A percentile compares a stretch with the other conserved stretches of the same genome.
Conservation (phyloP, 257 asterid genomes). For the Petunia secreta region DNA sequence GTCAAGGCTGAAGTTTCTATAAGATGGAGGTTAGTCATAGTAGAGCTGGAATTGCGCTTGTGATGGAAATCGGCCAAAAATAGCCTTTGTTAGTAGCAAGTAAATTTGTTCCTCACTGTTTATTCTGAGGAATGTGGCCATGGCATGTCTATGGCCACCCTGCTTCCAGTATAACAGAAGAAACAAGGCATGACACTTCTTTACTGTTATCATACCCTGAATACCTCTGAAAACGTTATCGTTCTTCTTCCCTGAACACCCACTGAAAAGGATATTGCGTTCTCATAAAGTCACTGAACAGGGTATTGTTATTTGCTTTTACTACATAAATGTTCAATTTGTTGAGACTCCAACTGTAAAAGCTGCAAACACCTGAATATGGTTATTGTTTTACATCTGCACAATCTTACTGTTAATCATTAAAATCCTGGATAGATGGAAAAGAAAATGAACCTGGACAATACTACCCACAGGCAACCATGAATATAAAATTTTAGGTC, state of each 20-base stretch:
- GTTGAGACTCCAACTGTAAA: neutral
- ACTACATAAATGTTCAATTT: neutral
- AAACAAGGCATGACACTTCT: neutral
- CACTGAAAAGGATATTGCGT: neutral
- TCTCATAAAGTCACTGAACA: neutral
- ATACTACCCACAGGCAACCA: neutral
- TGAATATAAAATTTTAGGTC: neutral
- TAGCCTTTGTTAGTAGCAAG: neutral
- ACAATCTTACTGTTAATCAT: conserved; percentile 4
- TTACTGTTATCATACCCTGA: neutral
- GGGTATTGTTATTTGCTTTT: neutral
- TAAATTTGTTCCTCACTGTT: conserved; percentile 10
- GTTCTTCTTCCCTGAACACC: no score
- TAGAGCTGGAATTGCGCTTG: neutral
- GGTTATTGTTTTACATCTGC: neutral
- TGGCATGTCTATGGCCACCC: conserved; percentile 4
- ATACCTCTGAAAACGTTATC: neutral
- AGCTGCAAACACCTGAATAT: neutral
- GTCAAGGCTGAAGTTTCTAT: conserved; percentile 10
- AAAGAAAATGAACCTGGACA: conserved; percentile 14
- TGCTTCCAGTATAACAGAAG: neutral
- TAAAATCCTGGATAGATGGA: conserved; percentile 2
- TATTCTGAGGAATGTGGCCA: neutral
- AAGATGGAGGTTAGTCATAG: conserved; percentile 16
- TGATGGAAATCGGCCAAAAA: neutral